A percentile compares a stretch with the other conserved stretches of the same genome.
These are phyloP conservation scores for Pestalotiopsis sp. DNA, from an alignment of 2,329 filamentous ascomycete species.

Conservation along the genomic window DNA sequence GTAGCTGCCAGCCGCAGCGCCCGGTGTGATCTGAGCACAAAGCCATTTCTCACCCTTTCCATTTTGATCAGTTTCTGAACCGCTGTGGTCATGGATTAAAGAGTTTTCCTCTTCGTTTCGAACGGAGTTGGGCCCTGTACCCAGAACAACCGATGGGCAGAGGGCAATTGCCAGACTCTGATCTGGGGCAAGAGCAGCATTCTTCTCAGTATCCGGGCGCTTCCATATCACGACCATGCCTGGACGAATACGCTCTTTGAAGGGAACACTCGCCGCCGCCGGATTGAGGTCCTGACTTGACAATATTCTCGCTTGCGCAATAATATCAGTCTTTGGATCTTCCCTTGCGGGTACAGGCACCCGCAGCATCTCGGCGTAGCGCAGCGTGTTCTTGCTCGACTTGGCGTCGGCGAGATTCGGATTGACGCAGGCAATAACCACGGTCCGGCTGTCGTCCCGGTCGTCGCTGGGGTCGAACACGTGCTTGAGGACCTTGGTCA, in stretches of 20 bases:
- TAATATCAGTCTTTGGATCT: slow-evolving; percentile 27
- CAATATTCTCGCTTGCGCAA: slow-evolving; percentile 6
- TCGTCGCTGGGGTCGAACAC: slow-evolving; percentile 44
- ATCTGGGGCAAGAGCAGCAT: slow-evolving; percentile 3
- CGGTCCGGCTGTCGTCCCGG: slow-evolving; percentile 39
- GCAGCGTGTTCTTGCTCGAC: slow-evolving; percentile 47
- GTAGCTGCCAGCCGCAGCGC: slow-evolving; percentile 35
- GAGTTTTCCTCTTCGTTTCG: background rate
- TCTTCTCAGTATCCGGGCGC: background rate
- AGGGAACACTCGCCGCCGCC: slow-evolving; percentile 26
- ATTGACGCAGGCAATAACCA: slow-evolving; percentile 48
- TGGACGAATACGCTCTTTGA: slow-evolving; percentile 39
- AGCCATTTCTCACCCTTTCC: slow-evolving; percentile 26
- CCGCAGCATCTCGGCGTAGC: slow-evolving; percentile 48
- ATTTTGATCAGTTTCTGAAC: slow-evolving; percentile 15
- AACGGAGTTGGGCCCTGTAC: no score
- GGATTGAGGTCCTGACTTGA: slow-evolving; percentile 32
- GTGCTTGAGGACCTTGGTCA: slow-evolving; percentile 50
- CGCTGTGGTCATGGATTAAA: background rate
- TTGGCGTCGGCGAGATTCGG: slow-evolving; percentile 43
- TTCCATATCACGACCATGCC: slow-evolving; percentile 42
- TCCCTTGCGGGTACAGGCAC: no score
- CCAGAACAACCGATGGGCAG: slow-evolving; percentile 20
- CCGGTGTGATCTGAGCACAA: slow-evolving; percentile 37
- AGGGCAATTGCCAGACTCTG: slow-evolving; percentile 34